Percentiles rank a stretch among this genome's conserved stretches.
These are phyloP conservation scores for Fusarium heterosporum DNA, from an alignment of 2,329 filamentous ascomycete species.

Conservation along the genomic window DNA sequence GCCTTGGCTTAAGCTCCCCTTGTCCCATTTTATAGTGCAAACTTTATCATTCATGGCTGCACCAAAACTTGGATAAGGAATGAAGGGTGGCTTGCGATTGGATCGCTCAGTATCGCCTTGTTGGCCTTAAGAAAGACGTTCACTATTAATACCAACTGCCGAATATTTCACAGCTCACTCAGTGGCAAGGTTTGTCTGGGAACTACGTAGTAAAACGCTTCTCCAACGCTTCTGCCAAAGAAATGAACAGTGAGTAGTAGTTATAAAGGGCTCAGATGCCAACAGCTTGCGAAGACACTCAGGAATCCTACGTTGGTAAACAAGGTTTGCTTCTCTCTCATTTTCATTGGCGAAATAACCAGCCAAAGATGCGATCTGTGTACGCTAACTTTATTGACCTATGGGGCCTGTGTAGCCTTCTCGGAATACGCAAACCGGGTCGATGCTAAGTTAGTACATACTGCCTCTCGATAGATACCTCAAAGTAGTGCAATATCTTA, in stretches of 20 bases:
- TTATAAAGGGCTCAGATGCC: neutral
- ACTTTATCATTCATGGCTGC: neutral
- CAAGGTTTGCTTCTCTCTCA: too few relatives aligned
- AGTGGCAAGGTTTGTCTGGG: neutral
- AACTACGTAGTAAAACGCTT: too few relatives aligned
- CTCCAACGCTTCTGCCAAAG: neutral
- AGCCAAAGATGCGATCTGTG: too few relatives aligned
- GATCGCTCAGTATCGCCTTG: neutral
- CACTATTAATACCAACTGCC: neutral
- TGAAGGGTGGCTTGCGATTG: neutral
- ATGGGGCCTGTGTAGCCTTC: neutral
- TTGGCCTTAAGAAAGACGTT: neutral
- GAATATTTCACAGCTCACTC: neutral
- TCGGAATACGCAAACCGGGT: neutral
- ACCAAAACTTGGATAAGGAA: neutral
- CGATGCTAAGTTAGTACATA: neutral
- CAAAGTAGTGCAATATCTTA: neutral
- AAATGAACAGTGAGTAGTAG: neutral
- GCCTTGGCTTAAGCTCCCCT: neutral
- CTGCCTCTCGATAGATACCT: neutral
- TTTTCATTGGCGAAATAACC: too few relatives aligned
- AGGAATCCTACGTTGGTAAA: too few relatives aligned
- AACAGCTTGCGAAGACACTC: too few relatives aligned
- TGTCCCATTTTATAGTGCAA: neutral
- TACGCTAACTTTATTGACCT: too few relatives aligned